Conservation (phyloP, 1,139 yeast genomes). For the Kodamaea arcana region DNA sequence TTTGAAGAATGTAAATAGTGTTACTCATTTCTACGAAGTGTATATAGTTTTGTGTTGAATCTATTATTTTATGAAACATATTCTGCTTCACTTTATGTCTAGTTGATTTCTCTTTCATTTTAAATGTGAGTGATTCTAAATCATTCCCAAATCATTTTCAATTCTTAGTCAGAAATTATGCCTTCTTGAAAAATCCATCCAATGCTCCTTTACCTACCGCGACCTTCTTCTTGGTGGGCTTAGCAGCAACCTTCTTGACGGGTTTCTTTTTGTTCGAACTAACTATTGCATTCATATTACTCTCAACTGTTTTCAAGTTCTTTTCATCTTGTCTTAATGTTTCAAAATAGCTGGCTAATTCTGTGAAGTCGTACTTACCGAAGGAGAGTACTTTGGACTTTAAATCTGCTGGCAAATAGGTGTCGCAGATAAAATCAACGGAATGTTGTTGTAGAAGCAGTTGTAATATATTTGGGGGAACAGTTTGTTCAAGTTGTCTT, state of each 20-base stretch:
- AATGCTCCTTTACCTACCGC: conserved; percentile 58
- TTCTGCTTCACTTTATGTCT: too few species aligned
- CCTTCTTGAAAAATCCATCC: conserved; percentile 54
- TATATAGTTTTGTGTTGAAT: neutral
- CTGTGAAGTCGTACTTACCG: conserved; percentile 22
- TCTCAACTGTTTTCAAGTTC: conserved; percentile 31
- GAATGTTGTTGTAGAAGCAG: conserved; percentile 21
- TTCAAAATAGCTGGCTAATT: conserved; percentile 27
- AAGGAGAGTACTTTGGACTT: conserved; percentile 13
- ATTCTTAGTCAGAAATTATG: too few species aligned
- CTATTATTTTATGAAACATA: too few species aligned
- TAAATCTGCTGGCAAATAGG: conserved; percentile 19
- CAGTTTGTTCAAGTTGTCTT: conserved; percentile 11
- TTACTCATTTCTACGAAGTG: neutral
- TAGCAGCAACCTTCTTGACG: conserved; percentile 13
- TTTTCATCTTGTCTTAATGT: conserved; percentile 25
- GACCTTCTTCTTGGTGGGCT: conserved; percentile 27
- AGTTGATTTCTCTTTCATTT: neutral
- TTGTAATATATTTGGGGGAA: conserved; percentile 27
- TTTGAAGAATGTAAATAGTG: conserved; percentile 1
- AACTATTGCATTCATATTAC: conserved; percentile 28
- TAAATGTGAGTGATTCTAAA: too few species aligned
- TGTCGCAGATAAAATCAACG: conserved; percentile 28
- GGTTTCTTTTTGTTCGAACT: conserved; percentile 16
- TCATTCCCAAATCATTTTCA: too few species aligned